Percentiles rank a stretch among this genome's conserved stretches.
These are phyloP conservation scores for Termitomyces sp. DNA, from an alignment of 1,284 basidiomycete species.

Conservation along the genomic window DNA sequence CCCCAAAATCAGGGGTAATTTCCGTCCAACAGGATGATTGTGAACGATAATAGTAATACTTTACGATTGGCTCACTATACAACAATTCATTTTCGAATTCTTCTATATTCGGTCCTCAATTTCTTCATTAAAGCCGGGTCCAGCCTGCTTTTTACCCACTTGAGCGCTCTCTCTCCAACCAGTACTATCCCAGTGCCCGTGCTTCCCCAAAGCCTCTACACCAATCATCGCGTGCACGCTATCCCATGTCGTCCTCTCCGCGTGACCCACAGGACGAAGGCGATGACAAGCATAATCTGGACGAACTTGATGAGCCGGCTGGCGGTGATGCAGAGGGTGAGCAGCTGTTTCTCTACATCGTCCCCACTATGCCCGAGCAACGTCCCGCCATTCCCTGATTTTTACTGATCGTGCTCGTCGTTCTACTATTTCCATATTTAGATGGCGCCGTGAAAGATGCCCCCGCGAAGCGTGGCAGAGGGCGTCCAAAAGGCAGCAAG, in stretches of 20 bases:
- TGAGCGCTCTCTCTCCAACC: slow-evolving; percentile 44
- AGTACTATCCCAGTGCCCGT: slow-evolving; percentile 28
- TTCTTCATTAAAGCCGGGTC: slow-evolving; percentile 71
- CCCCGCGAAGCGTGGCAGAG: slow-evolving; percentile 63
- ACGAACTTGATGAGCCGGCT: slow-evolving; percentile 37
- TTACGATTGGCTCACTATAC: slow-evolving; percentile 17
- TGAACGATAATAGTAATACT: slow-evolving; percentile 7
- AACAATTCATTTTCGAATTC: slow-evolving; percentile 51
- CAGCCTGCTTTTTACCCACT: slow-evolving; percentile 55
- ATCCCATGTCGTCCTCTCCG: slow-evolving; percentile 39
- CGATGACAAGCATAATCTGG: slow-evolving; percentile 34
- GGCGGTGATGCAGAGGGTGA: slow-evolving; percentile 35
- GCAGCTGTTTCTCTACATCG: slow-evolving; percentile 11
- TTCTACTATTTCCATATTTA: slow-evolving; percentile 19
- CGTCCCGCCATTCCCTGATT: slow-evolving; percentile 14
- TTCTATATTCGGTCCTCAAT: slow-evolving; percentile 67
- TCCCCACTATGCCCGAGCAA: slow-evolving; percentile 4
- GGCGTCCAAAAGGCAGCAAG: slow-evolving; percentile 77
- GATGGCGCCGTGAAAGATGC: slow-evolving; percentile 20
- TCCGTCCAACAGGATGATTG: slow-evolving; percentile 7
- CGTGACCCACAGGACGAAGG: slow-evolving; percentile 34
- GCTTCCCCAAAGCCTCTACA: slow-evolving; percentile 21
- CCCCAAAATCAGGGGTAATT: slow-evolving; percentile 50
- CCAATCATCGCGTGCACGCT: slow-evolving; percentile 18
- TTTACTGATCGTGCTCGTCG: slow-evolving; percentile 20